Base-by-base conservation (phyloP, 257 asterid genomes). In the Verbascum thapsus region DNA sequence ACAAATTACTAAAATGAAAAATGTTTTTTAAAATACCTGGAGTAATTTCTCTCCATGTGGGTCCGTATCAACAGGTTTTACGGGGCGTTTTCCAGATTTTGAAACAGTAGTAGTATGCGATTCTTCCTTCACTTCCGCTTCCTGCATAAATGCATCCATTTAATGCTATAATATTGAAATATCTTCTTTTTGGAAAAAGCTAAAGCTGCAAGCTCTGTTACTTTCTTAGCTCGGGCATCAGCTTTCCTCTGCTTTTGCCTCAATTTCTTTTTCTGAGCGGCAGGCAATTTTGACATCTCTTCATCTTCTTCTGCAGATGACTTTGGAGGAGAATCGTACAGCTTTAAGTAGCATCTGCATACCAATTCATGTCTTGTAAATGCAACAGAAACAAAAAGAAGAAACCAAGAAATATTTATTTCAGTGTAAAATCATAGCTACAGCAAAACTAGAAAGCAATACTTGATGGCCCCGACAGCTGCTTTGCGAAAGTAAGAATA, bases 201-300 rank as follows among this genome's bases (percentile, higher is more conserved):
- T 37, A 39, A 62, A 42, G 51, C 20, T 41, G 72, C 55, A 62
- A 48, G 58, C 10, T 32, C n/a, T 6, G 26, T 69, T 82, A 90
- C 97, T 74, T 90, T 90, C 80, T 94, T 94, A 67, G 99, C 97
- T 63, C 94, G 88, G 48, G 96, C 97, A 80, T 90, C 97, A 35
- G 99, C 97, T 76, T 90, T 94, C 81, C 91, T 85, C 76, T 85
- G 94, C 70, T 84, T 94, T 77, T 94, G 97, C 76, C 85, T 87
- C 79, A 94, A 72, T 76, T 94, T 94, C 88, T 87, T 94, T 71
- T 88, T 90, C 83, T 94, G 99, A 61, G 97, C 78, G 61, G 97
- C 78, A 34, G 88, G 83, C 79, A 94, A 68, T 82, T 84, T 94
- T 16, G 94, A 84, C 76, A 80, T 80, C 71, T 85, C 96, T 38